phyloP scores from a whole-genome alignment of 192 early-diverging fungal genomes.

The Podila clonocystis region DNA sequence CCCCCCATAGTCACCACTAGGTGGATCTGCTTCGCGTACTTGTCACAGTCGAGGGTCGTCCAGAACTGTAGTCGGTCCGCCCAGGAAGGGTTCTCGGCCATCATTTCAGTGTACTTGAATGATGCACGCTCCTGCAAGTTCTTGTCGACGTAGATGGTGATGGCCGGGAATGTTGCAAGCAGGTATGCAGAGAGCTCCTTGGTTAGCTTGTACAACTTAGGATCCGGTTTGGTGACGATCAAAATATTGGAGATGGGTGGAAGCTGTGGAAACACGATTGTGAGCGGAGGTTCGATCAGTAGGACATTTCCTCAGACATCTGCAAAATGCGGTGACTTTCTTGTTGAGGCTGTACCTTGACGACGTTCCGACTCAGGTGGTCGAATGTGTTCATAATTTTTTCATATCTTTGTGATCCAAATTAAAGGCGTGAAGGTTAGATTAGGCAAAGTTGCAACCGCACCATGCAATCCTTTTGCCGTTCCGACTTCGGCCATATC shows the following conservation, averaged over 20 bases:
- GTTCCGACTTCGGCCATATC: too few species aligned
- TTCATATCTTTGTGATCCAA: conserved; percentile 25
- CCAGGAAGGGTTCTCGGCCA: conserved; percentile 26
- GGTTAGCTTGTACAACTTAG: conserved; percentile 33
- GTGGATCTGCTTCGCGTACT: conserved; percentile 28
- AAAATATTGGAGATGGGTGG: conserved; percentile 45
- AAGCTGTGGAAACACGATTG: conserved; percentile 5
- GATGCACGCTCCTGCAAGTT: conserved; percentile 27
- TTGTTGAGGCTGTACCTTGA: conserved; percentile 17
- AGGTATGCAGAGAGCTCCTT: conserved; percentile 33
- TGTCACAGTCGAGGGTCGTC: conserved; percentile 22
- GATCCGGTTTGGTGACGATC: conserved; percentile 51
- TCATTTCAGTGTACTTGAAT: conserved; percentile 29
- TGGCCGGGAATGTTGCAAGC: conserved; percentile 22
- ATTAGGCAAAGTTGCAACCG: background rate
- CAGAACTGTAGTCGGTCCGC: conserved; percentile 27
- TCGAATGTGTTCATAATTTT: conserved; percentile 41
- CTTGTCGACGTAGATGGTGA: conserved; percentile 38
- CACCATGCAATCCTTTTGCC: background rate
- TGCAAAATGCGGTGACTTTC: background rate
- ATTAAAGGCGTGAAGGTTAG: too few species aligned
- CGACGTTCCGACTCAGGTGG: conserved; percentile 24
- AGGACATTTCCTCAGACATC: too few species aligned
- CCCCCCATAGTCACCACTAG: conserved; percentile 74
- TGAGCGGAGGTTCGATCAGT: background rate